These are phyloP conservation scores for Fusarium sororula DNA, from an alignment of 2,329 filamentous ascomycete genomes.

Conservation along the genomic window DNA sequence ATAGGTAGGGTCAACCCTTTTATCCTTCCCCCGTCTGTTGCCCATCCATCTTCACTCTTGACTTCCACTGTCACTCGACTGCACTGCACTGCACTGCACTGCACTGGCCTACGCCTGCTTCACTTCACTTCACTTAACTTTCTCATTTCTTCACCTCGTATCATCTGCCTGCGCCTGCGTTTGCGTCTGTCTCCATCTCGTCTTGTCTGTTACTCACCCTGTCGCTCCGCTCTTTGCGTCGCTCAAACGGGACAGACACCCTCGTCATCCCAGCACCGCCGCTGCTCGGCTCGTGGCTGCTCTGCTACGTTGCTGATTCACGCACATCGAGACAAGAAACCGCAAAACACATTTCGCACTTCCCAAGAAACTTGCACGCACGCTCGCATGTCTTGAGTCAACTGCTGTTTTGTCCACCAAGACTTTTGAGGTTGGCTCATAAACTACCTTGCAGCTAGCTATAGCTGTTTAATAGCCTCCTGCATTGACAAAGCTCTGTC, in stretches of 20 bases:
- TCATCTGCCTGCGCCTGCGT: conserved; percentile 3
- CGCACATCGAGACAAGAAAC: conserved; percentile 27
- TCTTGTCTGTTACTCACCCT: conserved; percentile 8
- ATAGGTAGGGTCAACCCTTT: conserved; percentile 42
- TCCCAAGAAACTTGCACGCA: not conserved
- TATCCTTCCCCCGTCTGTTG: conserved; percentile 20
- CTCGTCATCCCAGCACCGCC: conserved; percentile 31
- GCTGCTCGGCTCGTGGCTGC: conserved; percentile 22
- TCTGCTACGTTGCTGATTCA: conserved; percentile 37
- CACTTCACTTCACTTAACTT: not conserved
- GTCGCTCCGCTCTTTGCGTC: conserved; percentile 11
- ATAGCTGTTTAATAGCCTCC: not conserved
- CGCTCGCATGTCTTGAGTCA: conserved; percentile 2
- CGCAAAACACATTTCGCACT: conserved; percentile 18
- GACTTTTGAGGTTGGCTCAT: conserved; percentile 3
- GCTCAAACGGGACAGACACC: conserved; percentile 15
- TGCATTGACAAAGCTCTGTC: not conserved
- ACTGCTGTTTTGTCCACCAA: not conserved
- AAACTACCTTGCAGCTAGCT: not conserved
- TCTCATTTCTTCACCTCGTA: conserved; percentile 3
- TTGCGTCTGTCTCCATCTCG: not conserved
- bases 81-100: not conserved
- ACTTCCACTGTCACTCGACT: not conserved
- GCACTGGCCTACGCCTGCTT: not conserved
- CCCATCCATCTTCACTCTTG: conserved; percentile 25